A percentile compares a stretch with the other conserved stretches of the same genome.
Evolutionary conservation across 768 basidiomycete species (phyloP).

Genomic region (Mycena rosella): DNA sequence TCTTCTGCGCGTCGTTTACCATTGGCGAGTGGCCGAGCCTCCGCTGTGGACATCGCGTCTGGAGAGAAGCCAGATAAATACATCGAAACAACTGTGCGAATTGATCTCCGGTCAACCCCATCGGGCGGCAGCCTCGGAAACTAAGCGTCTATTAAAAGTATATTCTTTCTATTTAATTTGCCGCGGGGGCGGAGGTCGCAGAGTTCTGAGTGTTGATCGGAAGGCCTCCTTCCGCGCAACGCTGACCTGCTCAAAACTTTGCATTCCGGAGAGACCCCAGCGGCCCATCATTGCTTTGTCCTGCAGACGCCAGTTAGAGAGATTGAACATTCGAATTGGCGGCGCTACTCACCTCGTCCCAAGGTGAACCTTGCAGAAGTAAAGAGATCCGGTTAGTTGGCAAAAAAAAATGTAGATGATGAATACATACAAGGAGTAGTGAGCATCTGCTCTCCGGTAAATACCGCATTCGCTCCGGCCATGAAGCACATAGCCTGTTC

Average conservation of each 20-base stretch:
- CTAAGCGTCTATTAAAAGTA: too few species aligned
- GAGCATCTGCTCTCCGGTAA: constrained; percentile 98
- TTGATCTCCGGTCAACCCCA: too few species aligned
- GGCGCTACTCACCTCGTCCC: constrained; percentile 81
- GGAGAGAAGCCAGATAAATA: neutral
- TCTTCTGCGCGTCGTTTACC: constrained; percentile 34
- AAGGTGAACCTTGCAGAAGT: constrained; percentile 77
- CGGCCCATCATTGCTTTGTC: constrained; percentile 95
- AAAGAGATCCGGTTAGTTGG: constrained; percentile 20
- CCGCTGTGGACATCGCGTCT: constrained; percentile 25
- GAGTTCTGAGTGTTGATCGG: constrained; percentile 31
- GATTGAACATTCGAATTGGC: neutral
- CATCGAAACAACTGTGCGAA: constrained; percentile 12
- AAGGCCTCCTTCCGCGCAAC: constrained; percentile 68
- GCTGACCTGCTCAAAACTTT: constrained; percentile 83
- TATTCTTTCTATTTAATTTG: constrained; percentile 12
- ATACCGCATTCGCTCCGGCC: constrained; percentile 98
- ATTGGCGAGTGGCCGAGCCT: constrained; percentile 13
- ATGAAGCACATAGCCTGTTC: constrained; percentile 99
- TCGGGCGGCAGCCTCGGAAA: too few species aligned
- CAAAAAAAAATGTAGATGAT: constrained; percentile 20
- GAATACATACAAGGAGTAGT: constrained; percentile 89
- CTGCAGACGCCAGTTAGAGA: too few species aligned
- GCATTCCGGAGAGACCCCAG: constrained; percentile 95
- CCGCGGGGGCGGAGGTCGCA: neutral